Evolutionary conservation across 1,139 yeast genomes (phyloP).

Genomic region (Casaregolazyma lundiana): DNA sequence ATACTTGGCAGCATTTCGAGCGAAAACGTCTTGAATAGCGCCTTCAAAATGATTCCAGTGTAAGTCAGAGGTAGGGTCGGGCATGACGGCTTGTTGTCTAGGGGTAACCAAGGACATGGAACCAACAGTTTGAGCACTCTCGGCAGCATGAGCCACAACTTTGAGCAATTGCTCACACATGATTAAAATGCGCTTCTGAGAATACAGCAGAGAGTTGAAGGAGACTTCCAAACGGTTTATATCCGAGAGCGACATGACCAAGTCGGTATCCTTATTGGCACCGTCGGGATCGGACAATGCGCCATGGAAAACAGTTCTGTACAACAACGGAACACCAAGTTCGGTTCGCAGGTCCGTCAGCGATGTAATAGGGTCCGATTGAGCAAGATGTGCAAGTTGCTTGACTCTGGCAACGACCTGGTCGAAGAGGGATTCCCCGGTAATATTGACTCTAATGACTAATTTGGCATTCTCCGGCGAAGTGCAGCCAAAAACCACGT

Average conservation of each 20-base stretch:
- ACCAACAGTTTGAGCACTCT: slow-evolving; percentile 46
- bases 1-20: slow-evolving; percentile 70
- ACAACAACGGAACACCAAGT: slow-evolving; percentile 40
- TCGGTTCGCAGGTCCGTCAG: slow-evolving; percentile 54
- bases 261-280: slow-evolving; percentile 48
- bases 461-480: slow-evolving; percentile 33
- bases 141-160: slow-evolving; percentile 41
- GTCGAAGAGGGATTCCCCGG: slow-evolving; percentile 42
- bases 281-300: slow-evolving; percentile 31
- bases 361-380: slow-evolving; percentile 35
- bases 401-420: slow-evolving; percentile 48
- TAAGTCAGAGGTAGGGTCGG: slow-evolving; percentile 82
- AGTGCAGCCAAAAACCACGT: slow-evolving; percentile 76
- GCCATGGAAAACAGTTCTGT: slow-evolving; percentile 52
- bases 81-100: slow-evolving; percentile 56
- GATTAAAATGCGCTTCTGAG: slow-evolving; percentile 60
- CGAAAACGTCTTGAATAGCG: slow-evolving; percentile 92
- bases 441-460: slow-evolving; percentile 53
- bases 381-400: slow-evolving; percentile 40
- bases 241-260: slow-evolving; percentile 46
- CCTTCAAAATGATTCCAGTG: slow-evolving; percentile 93
- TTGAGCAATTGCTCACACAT: slow-evolving; percentile 69
- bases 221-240: slow-evolving; percentile 40
- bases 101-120: slow-evolving; percentile 63
- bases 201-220: slow-evolving; percentile 76